Conservation (phyloP, 352 stramenopile species). For the Pythium phragmiticola region DNA sequence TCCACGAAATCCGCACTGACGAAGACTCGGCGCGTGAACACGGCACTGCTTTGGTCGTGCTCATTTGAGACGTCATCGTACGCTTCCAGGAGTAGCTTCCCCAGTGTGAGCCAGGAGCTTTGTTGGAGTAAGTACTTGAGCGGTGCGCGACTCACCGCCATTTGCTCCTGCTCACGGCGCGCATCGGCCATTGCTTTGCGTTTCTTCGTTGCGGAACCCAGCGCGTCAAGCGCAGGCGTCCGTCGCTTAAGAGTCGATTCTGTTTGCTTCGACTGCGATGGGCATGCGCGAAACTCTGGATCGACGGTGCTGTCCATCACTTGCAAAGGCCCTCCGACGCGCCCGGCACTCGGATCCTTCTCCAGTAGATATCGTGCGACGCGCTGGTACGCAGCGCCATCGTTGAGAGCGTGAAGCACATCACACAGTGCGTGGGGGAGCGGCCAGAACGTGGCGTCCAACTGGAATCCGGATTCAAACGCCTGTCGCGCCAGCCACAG, state of each 20-base stretch:
- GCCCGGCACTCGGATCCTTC: constrained; percentile 34
- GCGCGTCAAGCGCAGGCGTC: constrained; percentile 5
- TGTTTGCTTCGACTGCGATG: too few relatives aligned
- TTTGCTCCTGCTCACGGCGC: not conserved
- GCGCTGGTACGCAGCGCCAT: constrained; percentile 45
- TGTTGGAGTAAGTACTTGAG: constrained; percentile 44
- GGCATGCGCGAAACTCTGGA: constrained; percentile 8
- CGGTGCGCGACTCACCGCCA: constrained; percentile 2
- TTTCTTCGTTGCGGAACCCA: constrained; percentile 28
- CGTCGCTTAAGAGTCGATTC: constrained; percentile 7
- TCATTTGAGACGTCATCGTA: constrained; percentile 58
- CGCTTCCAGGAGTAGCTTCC: constrained; percentile 58
- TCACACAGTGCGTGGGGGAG: constrained; percentile 54
- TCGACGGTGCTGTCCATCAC: constrained; percentile 7
- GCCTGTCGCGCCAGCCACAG: constrained; percentile 58
- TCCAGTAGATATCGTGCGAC: constrained; percentile 45
- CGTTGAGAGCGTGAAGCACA: constrained; percentile 55
- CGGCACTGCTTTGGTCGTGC: not conserved
- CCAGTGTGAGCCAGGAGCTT: constrained; percentile 49
- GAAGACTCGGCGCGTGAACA: not conserved
- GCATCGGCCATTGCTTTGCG: constrained; percentile 15
- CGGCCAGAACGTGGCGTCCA: constrained; percentile 66
- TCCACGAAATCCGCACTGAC: constrained; percentile 20
- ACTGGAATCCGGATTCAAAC: constrained; percentile 56
- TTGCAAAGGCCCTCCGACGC: not conserved